Base-by-base conservation (phyloP, 768 basidiomycete genomes). In the Hypholoma sublateritium region DNA sequence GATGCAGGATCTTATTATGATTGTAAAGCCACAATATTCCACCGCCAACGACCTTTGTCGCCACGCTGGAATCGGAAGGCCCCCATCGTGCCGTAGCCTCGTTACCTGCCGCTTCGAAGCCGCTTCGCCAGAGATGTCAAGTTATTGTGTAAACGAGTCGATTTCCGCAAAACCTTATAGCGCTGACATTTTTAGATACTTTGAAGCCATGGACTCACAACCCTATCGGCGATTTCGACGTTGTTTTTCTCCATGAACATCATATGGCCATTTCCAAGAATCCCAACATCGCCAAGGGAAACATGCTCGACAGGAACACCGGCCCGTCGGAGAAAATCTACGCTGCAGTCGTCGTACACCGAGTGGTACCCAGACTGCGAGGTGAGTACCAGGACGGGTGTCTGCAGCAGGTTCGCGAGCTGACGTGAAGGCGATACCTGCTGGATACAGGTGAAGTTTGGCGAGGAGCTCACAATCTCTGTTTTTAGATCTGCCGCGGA, bases 171-270 rank as follows among this genome's bases (percentile, higher is more conserved):
- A 32, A 32, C 28, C 28, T 32, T 32, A 32, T 3, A 32, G 28
- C 9, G 9, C 9, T 5, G 28, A 32, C 9, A 32, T 32, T 32
- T 32, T 32, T 32, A 32, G 28, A 32, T 5, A 32, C 28, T 55
- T 7, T 25, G 12, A 47, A 66, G 35, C 80, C 80, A 81, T 50
- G 65, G 67, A 43, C 73, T 64, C 21, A 80, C 67, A 4, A 81
- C 76, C 28, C 67, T 41, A 5, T 70, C 73, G 12, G 67, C 79
- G 36, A 83, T 79, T 46, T 74, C 70, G 36, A 76, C 55, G 9
- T 67, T 73, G 61, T 83, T 83, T 56, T 71, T 75, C 54, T 83
- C 81, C 77, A 83, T 79, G 58, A 82, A 81, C 69, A 83, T 75
- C 76, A 83, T 76, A 66, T 83, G 81, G 1, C 78, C 81, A 59